Conservation (phyloP, 345 rosid species). For the Cardamine chenopodiifolia region DNA sequence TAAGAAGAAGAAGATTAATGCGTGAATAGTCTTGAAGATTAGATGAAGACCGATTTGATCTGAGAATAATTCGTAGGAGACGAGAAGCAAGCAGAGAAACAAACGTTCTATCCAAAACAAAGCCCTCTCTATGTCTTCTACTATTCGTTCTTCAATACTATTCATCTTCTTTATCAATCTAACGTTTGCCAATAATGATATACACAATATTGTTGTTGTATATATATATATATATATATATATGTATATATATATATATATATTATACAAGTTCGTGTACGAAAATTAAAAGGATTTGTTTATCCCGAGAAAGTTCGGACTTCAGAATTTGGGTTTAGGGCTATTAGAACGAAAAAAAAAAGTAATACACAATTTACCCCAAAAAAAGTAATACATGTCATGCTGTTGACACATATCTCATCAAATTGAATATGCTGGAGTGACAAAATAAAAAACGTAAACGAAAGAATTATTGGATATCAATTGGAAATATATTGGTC, state of each 20-base stretch:
- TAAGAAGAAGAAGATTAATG: background rate
- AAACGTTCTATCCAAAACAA: constrained; percentile 16
- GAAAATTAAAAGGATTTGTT: background rate
- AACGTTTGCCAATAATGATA: background rate
- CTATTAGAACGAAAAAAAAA: too few relatives aligned
- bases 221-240: background rate
- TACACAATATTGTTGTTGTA: background rate
- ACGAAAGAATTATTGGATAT: too few relatives aligned
- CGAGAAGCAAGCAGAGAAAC: background rate
- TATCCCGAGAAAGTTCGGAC: too few relatives aligned
- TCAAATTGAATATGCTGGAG: too few relatives aligned
- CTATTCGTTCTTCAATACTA: background rate
- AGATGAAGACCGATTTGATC: background rate
- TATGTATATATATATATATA: too few relatives aligned
- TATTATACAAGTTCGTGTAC: background rate
- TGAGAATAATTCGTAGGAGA: background rate
- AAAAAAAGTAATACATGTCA: too few relatives aligned
- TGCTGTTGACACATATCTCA: too few relatives aligned
- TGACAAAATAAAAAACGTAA: too few relatives aligned
- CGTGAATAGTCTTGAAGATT: background rate
- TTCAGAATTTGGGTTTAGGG: too few relatives aligned
- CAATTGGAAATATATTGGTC: too few relatives aligned
- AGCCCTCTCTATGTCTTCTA: background rate
- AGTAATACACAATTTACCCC: too few relatives aligned
- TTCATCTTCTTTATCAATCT: background rate